Evolutionary conservation across 768 basidiomycete genomes (phyloP).

Genomic region (Fomitopsis serialis): DNA sequence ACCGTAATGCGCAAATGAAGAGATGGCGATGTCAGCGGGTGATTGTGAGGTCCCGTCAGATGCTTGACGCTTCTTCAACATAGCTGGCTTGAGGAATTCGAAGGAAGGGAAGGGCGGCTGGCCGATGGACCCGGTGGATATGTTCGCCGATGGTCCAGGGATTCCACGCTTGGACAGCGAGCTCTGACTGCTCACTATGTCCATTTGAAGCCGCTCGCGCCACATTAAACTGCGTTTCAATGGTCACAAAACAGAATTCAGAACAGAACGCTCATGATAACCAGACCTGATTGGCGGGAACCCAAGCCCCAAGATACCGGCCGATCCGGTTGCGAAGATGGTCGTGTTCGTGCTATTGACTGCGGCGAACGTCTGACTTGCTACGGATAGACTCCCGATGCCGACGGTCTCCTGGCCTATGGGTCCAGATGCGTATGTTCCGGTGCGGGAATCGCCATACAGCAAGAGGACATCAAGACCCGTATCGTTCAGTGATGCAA

Average conservation of each 20-base stretch:
- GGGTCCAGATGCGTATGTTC: slow-evolving; percentile 60
- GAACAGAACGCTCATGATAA: neutral
- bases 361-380: slow-evolving; percentile 56
- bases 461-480: slow-evolving; percentile 42
- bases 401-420: slow-evolving; percentile 55
- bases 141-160: neutral
- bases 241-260: neutral
- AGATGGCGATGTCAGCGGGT: slow-evolving; percentile 16
- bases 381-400: slow-evolving; percentile 45
- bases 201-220: slow-evolving; percentile 17
- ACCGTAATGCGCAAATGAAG: slow-evolving; percentile 25
- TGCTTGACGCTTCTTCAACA: slow-evolving; percentile 3
- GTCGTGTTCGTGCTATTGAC: slow-evolving; percentile 67
- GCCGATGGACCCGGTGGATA: neutral
- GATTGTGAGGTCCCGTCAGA: slow-evolving; percentile 3
- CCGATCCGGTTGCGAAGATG: slow-evolving; percentile 46
- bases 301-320: slow-evolving; percentile 71
- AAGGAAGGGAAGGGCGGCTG: slow-evolving; percentile 10
- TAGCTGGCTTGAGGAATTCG: slow-evolving; percentile 3
- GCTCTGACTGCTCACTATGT: slow-evolving; percentile 4
- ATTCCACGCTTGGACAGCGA: neutral
- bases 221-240: slow-evolving; percentile 19
- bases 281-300: slow-evolving; percentile 66
- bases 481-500: slow-evolving; percentile 39
- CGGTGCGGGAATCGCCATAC: slow-evolving; percentile 71